A percentile compares a stretch with the other conserved stretches of the same genome.
phyloP scores from a whole-genome alignment of 208 protist genomes.

The Trypanosoma scelopori region DNA sequence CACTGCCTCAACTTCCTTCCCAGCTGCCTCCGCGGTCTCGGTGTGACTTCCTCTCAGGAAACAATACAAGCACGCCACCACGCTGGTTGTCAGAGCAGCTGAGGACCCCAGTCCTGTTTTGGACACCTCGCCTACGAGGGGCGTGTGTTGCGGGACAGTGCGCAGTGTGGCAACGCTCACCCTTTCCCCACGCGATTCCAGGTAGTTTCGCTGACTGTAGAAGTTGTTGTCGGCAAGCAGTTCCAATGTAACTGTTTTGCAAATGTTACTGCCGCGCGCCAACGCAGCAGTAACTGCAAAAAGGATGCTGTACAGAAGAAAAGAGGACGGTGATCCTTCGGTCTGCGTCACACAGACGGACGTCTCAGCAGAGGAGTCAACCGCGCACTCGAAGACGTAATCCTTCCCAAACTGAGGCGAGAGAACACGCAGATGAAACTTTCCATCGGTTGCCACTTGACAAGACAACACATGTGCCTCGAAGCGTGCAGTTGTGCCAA shows the following conservation, averaged over 20 bases:
- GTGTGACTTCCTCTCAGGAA: conserved; percentile 31
- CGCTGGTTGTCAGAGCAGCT: conserved; percentile 91
- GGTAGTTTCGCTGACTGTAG: conserved; percentile 90
- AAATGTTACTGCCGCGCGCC: conserved; percentile 21
- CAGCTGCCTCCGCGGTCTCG: neutral
- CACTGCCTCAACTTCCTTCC: neutral
- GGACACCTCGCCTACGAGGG: conserved; percentile 76
- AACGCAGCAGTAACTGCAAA: conserved; percentile 58
- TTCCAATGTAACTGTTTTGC: conserved; percentile 38
- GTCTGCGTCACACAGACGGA: conserved; percentile 55
- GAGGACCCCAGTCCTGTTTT: conserved; percentile 96
- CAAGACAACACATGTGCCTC: conserved; percentile 46
- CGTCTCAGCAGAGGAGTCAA: conserved; percentile 12
- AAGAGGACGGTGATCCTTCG: conserved; percentile 50
- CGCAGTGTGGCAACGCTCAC: conserved; percentile 67
- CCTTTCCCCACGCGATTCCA: conserved; percentile 45
- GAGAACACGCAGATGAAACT: conserved; percentile 49
- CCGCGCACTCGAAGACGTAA: conserved; percentile 56
- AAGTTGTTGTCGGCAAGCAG: conserved; percentile 92
- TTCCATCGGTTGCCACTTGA: conserved; percentile 20
- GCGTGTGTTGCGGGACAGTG: conserved; percentile 52
- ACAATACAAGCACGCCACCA: conserved; percentile 86
- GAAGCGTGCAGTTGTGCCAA: conserved; percentile 92
- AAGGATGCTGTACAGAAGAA: conserved; percentile 74
- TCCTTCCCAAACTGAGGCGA: conserved; percentile 83